phyloP scores from a whole-genome alignment of 257 asterid species.

The Plectranthus barbatus region DNA sequence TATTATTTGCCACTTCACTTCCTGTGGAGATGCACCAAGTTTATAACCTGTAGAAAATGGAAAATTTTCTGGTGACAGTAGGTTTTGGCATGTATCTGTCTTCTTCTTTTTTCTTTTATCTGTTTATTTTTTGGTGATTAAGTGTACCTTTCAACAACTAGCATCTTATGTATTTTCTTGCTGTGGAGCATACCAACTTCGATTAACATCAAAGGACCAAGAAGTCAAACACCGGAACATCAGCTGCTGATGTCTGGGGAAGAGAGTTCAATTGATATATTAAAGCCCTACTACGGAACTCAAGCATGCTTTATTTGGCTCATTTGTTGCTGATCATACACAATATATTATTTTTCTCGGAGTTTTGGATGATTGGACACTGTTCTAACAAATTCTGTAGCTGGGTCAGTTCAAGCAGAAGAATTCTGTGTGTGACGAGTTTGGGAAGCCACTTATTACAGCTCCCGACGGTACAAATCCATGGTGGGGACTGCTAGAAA shows the following conservation, averaged over 20 bases:
- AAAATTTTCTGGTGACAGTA: not conserved
- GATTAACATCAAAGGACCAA: not conserved
- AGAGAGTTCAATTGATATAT: not conserved
- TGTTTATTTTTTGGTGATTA: too few species aligned
- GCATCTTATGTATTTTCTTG: not conserved
- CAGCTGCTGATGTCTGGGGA: not conserved
- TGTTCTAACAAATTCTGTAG: constrained; percentile 24
- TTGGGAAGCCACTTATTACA: constrained; percentile 64
- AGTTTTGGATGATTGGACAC: constrained; percentile 6
- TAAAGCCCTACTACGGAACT: not conserved
- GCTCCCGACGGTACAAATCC: constrained; percentile 70
- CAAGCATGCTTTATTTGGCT: constrained; percentile 9
- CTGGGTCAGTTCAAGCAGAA: constrained; percentile 75
- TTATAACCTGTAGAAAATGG: constrained; percentile 4
- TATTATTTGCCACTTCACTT: not conserved
- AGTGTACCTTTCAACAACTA: too few species aligned
- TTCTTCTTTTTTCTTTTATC: too few species aligned
- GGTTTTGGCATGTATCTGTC: not conserved
- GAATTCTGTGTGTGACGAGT: constrained; percentile 34
- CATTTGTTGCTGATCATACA: not conserved
- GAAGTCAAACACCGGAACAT: not conserved
- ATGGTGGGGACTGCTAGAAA: constrained; percentile 79
- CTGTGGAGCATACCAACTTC: too few species aligned
- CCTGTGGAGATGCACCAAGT: not conserved
- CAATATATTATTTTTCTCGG: not conserved